A percentile compares a stretch with the other conserved stretches of the same genome.
phyloP scores from a whole-genome alignment of 192 early-diverging fungal species.

The Geranomyces michiganensis region DNA sequence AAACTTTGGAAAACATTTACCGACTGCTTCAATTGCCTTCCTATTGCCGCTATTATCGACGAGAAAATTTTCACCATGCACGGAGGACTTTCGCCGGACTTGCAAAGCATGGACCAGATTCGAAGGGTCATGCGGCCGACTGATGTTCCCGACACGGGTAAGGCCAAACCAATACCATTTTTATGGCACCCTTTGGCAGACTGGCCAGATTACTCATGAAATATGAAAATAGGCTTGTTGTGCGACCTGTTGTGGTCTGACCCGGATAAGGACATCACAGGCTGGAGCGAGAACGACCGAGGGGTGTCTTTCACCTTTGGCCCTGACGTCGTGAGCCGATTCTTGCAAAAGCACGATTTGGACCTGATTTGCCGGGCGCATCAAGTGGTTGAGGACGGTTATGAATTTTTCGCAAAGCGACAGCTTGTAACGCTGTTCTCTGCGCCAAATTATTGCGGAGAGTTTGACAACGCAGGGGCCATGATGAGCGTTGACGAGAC shows the following conservation, averaged over 20 bases:
- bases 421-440: conserved; percentile 95
- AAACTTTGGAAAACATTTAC: conserved; percentile 99
- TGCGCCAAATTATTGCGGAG: conserved; percentile 95
- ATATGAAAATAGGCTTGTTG: conserved; percentile 66
- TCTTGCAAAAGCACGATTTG: conserved; percentile 95
- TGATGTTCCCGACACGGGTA: conserved; percentile 96
- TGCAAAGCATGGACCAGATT: conserved; percentile 97
- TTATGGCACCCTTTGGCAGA: not conserved
- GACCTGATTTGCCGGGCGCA: conserved; percentile 98
- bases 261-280: conserved; percentile 93
- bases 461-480: conserved; percentile 69
- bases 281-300: conserved; percentile 97
- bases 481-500: conserved; percentile 76
- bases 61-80: conserved; percentile 99
- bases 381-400: conserved; percentile 98
- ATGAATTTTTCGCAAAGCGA: conserved; percentile 98
- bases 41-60: conserved; percentile 96
- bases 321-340: conserved; percentile 88
- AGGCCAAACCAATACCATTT: too few relatives aligned
- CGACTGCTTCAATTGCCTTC: conserved; percentile 98
- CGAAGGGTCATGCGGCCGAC: conserved; percentile 95
- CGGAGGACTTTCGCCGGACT: conserved; percentile 94
- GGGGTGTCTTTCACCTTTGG: conserved; percentile 97
- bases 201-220: conserved; percentile 1
- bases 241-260: conserved; percentile 98